These are phyloP conservation scores for Schoenoplectus triqueter DNA, from an alignment of 202 grass and related monocot genomes.

Conservation along the genomic window DNA sequence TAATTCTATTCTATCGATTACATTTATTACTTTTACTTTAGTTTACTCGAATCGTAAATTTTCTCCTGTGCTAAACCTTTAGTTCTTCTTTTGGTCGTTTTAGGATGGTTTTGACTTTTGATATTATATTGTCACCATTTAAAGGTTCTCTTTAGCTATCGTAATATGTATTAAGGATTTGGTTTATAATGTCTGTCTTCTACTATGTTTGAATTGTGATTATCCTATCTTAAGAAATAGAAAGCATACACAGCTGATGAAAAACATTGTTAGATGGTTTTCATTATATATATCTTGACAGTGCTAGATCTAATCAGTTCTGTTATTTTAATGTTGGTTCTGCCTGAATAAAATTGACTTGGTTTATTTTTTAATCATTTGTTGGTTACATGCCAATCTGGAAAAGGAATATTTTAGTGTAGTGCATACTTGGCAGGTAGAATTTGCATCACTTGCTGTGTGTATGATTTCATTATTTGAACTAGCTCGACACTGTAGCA, in stretches of 20 bases:
- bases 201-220: background rate
- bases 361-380: background rate
- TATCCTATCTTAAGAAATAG: background rate
- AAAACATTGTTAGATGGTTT: background rate
- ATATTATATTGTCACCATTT: background rate
- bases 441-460: background rate
- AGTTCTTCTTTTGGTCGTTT: background rate
- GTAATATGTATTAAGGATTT: background rate
- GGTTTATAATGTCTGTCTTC: background rate
- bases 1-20: background rate
- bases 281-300: background rate
- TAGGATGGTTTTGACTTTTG: background rate
- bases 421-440: background rate
- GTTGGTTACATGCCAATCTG: background rate
- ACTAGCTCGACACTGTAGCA: background rate
- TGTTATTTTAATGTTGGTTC: background rate
- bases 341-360: background rate
- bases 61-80: background rate
- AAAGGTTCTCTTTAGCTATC: background rate
- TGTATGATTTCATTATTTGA: constrained; percentile 1
- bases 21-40: background rate
- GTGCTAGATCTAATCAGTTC: background rate
- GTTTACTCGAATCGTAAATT: background rate
- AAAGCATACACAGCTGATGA: background rate
- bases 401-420: no score